phyloP scores from a whole-genome alignment of 2,329 filamentous ascomycete species.

The Fusarium proliferatum region DNA sequence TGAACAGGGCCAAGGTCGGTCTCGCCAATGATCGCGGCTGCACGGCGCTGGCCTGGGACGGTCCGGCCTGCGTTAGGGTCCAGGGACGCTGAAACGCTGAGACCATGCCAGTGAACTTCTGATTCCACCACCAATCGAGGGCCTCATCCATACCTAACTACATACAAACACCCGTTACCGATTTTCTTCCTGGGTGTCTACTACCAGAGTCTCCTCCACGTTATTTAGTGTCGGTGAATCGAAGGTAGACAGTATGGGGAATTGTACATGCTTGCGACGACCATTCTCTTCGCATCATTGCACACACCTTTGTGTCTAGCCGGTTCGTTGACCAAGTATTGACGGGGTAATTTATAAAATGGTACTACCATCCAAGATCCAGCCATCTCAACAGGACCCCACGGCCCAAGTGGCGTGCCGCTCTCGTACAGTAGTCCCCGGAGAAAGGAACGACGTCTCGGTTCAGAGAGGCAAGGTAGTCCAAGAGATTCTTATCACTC shows the following conservation, averaged over 20 bases:
- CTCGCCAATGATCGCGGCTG: constrained; percentile 23
- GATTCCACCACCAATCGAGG: background rate
- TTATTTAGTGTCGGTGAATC: constrained; percentile 25
- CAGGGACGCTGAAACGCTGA: constrained; percentile 32
- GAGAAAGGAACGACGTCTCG: constrained; percentile 29
- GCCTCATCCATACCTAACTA: constrained; percentile 5
- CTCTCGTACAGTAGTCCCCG: constrained; percentile 40
- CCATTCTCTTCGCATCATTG: background rate
- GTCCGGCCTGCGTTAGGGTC: constrained; percentile 36
- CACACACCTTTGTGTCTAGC: background rate
- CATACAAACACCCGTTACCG: constrained; percentile 18
- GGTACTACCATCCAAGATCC: constrained; percentile 3
- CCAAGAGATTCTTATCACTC: background rate
- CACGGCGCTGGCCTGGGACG: constrained; percentile 38
- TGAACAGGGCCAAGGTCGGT: constrained; percentile 13
- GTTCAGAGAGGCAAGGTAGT: background rate
- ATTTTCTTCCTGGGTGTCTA: constrained; percentile 3
- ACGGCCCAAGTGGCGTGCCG: constrained; percentile 40
- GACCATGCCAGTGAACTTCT: constrained; percentile 13
- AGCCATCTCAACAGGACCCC: constrained; percentile 29
- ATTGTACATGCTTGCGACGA: constrained; percentile 15
- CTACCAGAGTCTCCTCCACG: constrained; percentile 27
- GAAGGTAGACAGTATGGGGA: background rate
- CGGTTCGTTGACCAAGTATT: background rate
- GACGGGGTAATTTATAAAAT: background rate